Conservation (phyloP, 1,139 yeast genomes). For the Debaryomyces nepalensis region DNA sequence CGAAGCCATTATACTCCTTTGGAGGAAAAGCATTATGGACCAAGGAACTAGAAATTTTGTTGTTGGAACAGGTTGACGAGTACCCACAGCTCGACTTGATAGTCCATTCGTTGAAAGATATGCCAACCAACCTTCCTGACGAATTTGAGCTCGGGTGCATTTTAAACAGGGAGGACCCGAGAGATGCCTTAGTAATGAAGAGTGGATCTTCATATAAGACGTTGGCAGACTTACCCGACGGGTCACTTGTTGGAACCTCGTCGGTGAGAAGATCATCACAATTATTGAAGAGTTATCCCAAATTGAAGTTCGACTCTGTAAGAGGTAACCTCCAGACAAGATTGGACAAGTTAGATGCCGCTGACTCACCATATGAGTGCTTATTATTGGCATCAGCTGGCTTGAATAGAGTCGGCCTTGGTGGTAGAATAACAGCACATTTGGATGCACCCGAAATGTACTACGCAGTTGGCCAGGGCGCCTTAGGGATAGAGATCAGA, state of each 20-base stretch:
- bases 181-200: conserved; percentile 91
- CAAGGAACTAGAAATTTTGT: conserved; percentile 82
- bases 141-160: conserved; percentile 91
- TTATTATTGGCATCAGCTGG: conserved; percentile 94
- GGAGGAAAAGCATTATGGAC: conserved; percentile 98
- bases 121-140: conserved; percentile 91
- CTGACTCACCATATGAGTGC: conserved; percentile 70
- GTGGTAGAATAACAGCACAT: conserved; percentile 68
- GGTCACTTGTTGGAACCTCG: conserved; percentile 91
- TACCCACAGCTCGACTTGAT: conserved; percentile 80
- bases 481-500: conserved; percentile 88
- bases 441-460: conserved; percentile 86
- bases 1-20: conserved; percentile 86
- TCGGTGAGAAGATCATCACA: conserved; percentile 90
- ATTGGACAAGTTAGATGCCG: conserved; percentile 73
- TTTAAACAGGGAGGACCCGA: conserved; percentile 82
- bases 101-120: conserved; percentile 92
- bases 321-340: conserved; percentile 91
- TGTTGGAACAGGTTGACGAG: conserved; percentile 64
- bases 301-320: conserved; percentile 64
- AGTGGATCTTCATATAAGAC: conserved; percentile 62
- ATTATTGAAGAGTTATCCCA: conserved; percentile 46
- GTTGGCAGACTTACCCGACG: conserved; percentile 77
- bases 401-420: conserved; percentile 70
- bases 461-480: conserved; percentile 98